Evolutionary conservation across 2,329 filamentous ascomycete species (phyloP).

Genomic region (Aspergillus unguis): DNA sequence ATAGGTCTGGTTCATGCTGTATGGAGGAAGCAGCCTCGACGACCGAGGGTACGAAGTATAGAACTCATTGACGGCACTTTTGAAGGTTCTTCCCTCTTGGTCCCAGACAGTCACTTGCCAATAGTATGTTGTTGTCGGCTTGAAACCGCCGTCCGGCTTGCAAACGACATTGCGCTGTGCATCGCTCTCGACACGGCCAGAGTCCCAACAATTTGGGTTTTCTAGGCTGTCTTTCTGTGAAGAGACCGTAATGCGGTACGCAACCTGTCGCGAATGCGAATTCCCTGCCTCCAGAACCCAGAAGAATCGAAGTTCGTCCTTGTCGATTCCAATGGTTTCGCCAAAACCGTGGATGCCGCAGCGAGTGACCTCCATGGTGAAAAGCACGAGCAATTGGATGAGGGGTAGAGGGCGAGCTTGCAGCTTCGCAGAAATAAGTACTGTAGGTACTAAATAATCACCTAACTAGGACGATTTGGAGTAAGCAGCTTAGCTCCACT

Average conservation of each 20-base stretch:
- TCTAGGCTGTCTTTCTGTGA: background rate
- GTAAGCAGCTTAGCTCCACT: too few relatives aligned
- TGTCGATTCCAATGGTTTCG: slow-evolving; percentile 22
- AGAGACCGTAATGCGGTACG: slow-evolving; percentile 18
- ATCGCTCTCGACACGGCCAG: slow-evolving; percentile 19
- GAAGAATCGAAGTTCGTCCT: slow-evolving; percentile 22
- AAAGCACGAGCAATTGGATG: background rate
- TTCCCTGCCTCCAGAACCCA: slow-evolving; percentile 17
- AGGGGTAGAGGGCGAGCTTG: background rate
- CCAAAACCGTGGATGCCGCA: slow-evolving; percentile 26
- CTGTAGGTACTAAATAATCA: too few relatives aligned
- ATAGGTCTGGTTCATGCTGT: slow-evolving; percentile 28
- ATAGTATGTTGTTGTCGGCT: slow-evolving; percentile 20
- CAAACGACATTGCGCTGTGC: slow-evolving; percentile 24
- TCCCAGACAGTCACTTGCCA: slow-evolving; percentile 24
- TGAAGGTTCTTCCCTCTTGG: slow-evolving; percentile 6
- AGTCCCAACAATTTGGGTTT: slow-evolving; percentile 17
- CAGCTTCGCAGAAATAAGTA: background rate
- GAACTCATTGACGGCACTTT: slow-evolving; percentile 20
- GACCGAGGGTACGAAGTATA: slow-evolving; percentile 23
- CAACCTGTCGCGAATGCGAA: slow-evolving; percentile 10
- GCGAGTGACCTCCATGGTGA: slow-evolving; percentile 17
- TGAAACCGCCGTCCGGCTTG: slow-evolving; percentile 18
- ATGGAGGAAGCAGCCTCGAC: slow-evolving; percentile 20
- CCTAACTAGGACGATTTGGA: too few relatives aligned